Base-by-base conservation (phyloP, 1,139 yeast genomes). In the Nadsonia commutata region DNA sequence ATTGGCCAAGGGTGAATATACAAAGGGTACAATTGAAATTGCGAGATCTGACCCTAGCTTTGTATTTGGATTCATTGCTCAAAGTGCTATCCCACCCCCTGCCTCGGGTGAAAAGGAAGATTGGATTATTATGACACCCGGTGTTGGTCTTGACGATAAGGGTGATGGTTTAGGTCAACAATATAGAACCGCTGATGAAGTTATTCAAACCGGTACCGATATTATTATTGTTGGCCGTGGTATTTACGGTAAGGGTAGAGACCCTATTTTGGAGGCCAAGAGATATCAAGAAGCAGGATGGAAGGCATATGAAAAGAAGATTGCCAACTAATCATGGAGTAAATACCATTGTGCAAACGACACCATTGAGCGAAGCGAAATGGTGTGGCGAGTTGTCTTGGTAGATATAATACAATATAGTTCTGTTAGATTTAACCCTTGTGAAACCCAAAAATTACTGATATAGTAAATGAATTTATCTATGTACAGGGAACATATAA, bases 141-240 rank as follows among this genome's bases (percentile, higher is more conserved):
- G 99, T 48, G 98, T 93, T 39, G 97, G 97, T 1, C 71, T 93
- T 47, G 98, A 88, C 58, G 97, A 88, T 57, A 90, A 80, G 62
- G 97, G 97, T n/a, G 99, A 90, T 60, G 78, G 78, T 1, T 71
- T 90, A 49, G 99, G 99, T 19, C 99, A 93, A 64, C 98, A 90
- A 63, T 93, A 93, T 63, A 73, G 98, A 60, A 77, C 95, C 6
- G 98, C 90, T 2, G 77, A 76, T 52, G 84, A 83, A 49, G 98
- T 86, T 22, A 68, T 84, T 7, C 60, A 74, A 20, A 76, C 81
- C 3, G 98, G 98, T 17, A 73, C 94, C 2, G 99, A 93, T 61
- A 74, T 93, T 45, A 86, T 93, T 45, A 93, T 93, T 60, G 99
- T 93, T 18, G 99, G 99, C 9, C 76, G 99, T 62, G 98, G 98